Base-by-base conservation (phyloP, 2,329 filamentous ascomycete genomes). In the Diaporthe nobilis region DNA sequence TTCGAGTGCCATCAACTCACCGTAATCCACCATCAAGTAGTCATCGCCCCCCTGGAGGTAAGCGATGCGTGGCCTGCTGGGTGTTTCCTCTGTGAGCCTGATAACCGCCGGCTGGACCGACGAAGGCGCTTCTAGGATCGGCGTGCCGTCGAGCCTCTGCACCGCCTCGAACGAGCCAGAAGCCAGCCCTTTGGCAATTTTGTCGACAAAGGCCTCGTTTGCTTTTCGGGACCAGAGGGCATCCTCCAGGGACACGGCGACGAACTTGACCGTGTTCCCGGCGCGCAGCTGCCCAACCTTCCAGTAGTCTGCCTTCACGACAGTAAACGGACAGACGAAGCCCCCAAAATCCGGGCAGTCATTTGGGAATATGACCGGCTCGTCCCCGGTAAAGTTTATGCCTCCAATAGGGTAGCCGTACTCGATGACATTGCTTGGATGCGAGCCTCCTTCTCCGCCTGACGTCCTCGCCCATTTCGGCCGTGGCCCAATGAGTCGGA, bases 281-380 rank as follows among this genome's bases (percentile, higher is more conserved):
- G 91, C 87, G 77, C 90, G 90, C 39, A 92, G 82, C 79, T 93
- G 91, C 0, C 91, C 91, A 15, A 93, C 79, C 78, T 91, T 90
- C 90, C 90, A 92, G 79, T 88, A 86, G 70, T 92, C 90, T 2
- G 87, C 90, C 75, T 87, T 87, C 42, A 91, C 85, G 17, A 91
- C 85, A 0, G 90, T 92, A 2, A 88, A 87, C 17, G 85, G 87
- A 44, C 87, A 90, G 0, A 91, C 85, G 75, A 92, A 92, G 0
- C 91, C 91, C 9, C 91, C 91, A 75, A 92, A 87, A 77, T 92
- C 90, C 0, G 91, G 91, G 70, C 87, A 87, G 79, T 92, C 91
- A 7, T 89, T 84, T 0, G 90, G 87, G 67, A 92, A 91, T 25
- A 92, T 88, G n/a, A 89, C 89, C 2, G 89, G 87, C 49, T 90